Percentiles rank a stretch among this genome's conserved stretches.
Evolutionary conservation across 495 filamentous ascomycete genomes (phyloP).

Genomic region (Penicillium bialowiezense): DNA sequence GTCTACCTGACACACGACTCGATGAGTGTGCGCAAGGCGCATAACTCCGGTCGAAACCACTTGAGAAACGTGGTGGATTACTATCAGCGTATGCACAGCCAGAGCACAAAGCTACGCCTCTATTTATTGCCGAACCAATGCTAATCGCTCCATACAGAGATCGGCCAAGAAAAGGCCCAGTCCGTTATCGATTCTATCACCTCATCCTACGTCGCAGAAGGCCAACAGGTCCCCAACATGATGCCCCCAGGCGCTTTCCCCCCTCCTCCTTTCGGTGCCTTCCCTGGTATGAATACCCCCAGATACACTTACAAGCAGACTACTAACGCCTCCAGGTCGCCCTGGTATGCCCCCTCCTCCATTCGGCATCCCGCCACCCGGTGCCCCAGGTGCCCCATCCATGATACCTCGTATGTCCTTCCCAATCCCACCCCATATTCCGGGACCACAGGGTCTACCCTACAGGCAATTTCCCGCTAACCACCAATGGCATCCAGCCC

Average conservation of each 20-base stretch:
- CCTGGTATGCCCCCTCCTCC: conserved; percentile 53
- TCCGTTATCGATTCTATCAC: conserved; percentile 98
- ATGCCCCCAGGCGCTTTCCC: conserved; percentile 48
- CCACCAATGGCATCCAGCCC: conserved; percentile 33
- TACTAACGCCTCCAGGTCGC: conserved; percentile 29
- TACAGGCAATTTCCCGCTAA: conserved; percentile 11
- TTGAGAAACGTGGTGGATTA: conserved; percentile 96
- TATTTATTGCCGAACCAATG: background rate
- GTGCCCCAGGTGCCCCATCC: conserved; percentile 40
- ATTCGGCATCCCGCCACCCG: conserved; percentile 51
- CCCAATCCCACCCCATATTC: background rate
- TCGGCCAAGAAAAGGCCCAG: conserved; percentile 97
- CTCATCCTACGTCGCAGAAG: conserved; percentile 87
- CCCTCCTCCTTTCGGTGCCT: conserved; percentile 53
- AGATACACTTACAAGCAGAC: background rate
- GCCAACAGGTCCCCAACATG: conserved; percentile 77
- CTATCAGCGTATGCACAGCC: conserved; percentile 75
- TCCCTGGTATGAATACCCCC: conserved; percentile 47
- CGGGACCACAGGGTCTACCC: background rate
- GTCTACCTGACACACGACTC: conserved; percentile 99
- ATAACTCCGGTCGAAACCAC: conserved; percentile 95
- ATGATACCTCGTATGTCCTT: conserved; percentile 46
- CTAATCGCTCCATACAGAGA: conserved; percentile 57
- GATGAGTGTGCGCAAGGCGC: conserved; percentile 98
- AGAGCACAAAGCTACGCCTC: conserved; percentile 2